Conservation (phyloP, 352 stramenopile genomes). For the Phytophthora pistaciae region DNA sequence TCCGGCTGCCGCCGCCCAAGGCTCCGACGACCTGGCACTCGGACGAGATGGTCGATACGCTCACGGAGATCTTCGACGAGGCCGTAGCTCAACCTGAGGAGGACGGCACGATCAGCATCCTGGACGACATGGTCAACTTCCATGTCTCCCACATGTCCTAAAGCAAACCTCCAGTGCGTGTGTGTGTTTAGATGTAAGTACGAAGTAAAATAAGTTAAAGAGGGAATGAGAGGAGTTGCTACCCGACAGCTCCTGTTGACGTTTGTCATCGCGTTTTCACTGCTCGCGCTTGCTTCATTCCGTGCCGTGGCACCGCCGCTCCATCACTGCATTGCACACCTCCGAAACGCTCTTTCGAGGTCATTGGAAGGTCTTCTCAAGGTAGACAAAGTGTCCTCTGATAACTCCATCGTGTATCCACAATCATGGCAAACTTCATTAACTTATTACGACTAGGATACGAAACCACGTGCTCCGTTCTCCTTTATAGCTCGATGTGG, state of each 20-base stretch:
- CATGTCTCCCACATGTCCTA: conserved; percentile 50
- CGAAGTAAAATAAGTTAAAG: conserved; percentile 28
- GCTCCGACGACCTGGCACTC: conserved; percentile 29
- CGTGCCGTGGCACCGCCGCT: conserved; percentile 16
- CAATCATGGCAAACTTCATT: conserved; percentile 23
- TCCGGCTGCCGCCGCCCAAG: conserved; percentile 12
- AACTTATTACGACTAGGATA: conserved; percentile 28
- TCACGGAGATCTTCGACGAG: conserved; percentile 52
- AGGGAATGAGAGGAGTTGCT: conserved; percentile 3
- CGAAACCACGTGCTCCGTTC: not conserved
- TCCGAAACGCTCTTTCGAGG: conserved; percentile 9
- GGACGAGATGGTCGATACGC: conserved; percentile 37
- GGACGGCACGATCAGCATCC: conserved; percentile 35
- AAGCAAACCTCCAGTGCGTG: not conserved
- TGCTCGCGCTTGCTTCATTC: conserved; percentile 21
- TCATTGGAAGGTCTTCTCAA: not conserved
- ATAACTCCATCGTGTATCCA: conserved; percentile 15
- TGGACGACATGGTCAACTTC: conserved; percentile 64
- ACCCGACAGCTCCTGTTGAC: conserved; percentile 1
- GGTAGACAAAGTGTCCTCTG: not conserved
- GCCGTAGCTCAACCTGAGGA: conserved; percentile 24
- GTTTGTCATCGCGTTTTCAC: conserved; percentile 28
- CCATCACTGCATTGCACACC: not conserved
- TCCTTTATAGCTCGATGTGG: conserved; percentile 36
- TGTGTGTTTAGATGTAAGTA: conserved; percentile 13